phyloP scores from a whole-genome alignment of 2,329 filamentous ascomycete genomes.

The Hymenoscyphus albidus region DNA sequence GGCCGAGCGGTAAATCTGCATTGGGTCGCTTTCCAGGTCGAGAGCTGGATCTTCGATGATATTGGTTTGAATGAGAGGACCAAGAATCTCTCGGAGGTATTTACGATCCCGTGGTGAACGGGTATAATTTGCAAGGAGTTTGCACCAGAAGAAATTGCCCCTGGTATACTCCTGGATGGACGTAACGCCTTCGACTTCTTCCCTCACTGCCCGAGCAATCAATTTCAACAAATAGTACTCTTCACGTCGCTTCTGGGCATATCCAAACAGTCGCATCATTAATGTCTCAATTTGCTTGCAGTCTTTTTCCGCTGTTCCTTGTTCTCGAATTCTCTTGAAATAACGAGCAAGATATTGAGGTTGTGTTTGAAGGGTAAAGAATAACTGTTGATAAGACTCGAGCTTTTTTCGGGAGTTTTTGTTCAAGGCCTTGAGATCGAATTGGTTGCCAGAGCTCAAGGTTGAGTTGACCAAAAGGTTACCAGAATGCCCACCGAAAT shows the following conservation, averaged over 20 bases:
- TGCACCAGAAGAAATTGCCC: constrained; percentile 90
- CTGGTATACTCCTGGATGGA: constrained; percentile 81
- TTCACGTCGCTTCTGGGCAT: constrained; percentile 92
- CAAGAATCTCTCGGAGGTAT: constrained; percentile 82
- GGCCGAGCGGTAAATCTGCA: constrained; percentile 92
- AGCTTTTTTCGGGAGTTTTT: constrained; percentile 94
- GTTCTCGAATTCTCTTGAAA: constrained; percentile 78
- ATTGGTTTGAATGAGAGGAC: constrained; percentile 81
- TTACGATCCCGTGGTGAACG: constrained; percentile 89
- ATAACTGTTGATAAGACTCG: constrained; percentile 94
- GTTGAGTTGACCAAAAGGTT: constrained; percentile 83
- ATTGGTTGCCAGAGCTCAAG: constrained; percentile 84
- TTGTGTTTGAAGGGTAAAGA: constrained; percentile 95
- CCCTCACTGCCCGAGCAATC: constrained; percentile 74
- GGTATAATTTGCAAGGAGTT: constrained; percentile 80
- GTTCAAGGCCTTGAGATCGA: constrained; percentile 95
- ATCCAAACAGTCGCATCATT: constrained; percentile 95
- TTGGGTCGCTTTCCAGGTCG: constrained; percentile 92
- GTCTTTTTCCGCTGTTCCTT: constrained; percentile 84
- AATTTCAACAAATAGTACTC: constrained; percentile 95
- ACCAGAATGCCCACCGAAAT: constrained; percentile 86
- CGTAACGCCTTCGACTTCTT: constrained; percentile 73
- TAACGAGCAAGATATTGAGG: constrained; percentile 88
- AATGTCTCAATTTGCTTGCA: constrained; percentile 87
- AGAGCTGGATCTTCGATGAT: constrained; percentile 88